Evolutionary conservation across 1,284 basidiomycete genomes (phyloP).

Genomic region (Trichosporon sp.): DNA sequence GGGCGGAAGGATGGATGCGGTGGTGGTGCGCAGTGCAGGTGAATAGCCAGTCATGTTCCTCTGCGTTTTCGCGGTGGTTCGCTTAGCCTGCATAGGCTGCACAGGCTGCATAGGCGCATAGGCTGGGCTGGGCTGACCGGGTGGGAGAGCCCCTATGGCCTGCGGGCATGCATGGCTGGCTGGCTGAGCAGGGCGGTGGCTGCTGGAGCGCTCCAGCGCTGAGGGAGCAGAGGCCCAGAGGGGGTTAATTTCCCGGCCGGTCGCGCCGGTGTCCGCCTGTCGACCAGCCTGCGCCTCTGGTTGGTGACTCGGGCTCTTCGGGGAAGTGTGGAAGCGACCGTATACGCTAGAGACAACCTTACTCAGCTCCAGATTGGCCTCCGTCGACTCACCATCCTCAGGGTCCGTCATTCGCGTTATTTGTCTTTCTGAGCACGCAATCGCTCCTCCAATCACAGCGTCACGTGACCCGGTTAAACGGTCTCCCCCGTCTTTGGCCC

Average conservation of each 20-base stretch:
- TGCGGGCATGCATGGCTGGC: not conserved
- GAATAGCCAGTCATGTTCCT: not conserved
- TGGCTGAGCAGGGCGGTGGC: not conserved
- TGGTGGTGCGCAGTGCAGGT: conserved; percentile 4
- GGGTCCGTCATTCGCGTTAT: not conserved
- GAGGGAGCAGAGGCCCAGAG: not conserved
- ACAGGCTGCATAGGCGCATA: too few relatives aligned
- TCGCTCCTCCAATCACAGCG: not conserved
- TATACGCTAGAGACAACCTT: not conserved
- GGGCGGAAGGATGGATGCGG: not conserved
- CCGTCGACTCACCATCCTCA: not conserved
- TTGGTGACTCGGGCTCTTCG: conserved; percentile 9
- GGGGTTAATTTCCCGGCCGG: conserved; percentile 9
- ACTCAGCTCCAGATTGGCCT: conserved; percentile 1
- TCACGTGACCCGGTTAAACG: conserved; percentile 1
- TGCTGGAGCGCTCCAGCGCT: too few relatives aligned
- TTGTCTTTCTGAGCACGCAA: conserved; percentile 9
- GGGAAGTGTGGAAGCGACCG: not conserved
- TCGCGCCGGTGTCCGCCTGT: not conserved
- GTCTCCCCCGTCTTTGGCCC: not conserved
- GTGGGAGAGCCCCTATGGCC: too few relatives aligned
- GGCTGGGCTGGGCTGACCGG: too few relatives aligned
- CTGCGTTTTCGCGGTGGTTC: conserved; percentile 2
- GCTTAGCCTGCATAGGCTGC: not conserved
- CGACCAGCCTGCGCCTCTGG: not conserved